Percentiles rank a stretch among this genome's conserved stretches.
These are phyloP conservation scores for Globisporangium cylindrosporum DNA, from an alignment of 352 stramenopile genomes.

Conservation along the genomic window DNA sequence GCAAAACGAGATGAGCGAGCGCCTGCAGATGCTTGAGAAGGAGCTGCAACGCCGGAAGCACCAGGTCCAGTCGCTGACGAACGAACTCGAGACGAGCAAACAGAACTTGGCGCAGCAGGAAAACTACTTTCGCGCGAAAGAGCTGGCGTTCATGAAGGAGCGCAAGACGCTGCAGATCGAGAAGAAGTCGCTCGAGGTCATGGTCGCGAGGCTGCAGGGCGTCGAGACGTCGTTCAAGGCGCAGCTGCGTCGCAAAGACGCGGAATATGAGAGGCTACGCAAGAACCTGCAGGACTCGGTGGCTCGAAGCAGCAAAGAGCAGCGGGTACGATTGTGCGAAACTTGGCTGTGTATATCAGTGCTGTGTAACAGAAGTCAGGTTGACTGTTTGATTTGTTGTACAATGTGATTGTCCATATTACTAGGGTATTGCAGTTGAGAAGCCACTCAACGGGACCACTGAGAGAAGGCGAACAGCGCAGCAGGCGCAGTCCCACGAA, in stretches of 20 bases:
- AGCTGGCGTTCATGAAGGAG: slow-evolving; percentile 46
- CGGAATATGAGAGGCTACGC: slow-evolving; percentile 68
- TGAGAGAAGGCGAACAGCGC: slow-evolving; percentile 33
- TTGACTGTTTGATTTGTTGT: not conserved
- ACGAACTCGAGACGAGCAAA: slow-evolving; percentile 46
- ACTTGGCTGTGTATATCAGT: not conserved
- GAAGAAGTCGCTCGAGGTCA: slow-evolving; percentile 67
- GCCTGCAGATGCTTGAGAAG: slow-evolving; percentile 37
- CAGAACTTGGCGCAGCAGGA: slow-evolving; percentile 54
- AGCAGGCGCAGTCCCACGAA: slow-evolving; percentile 44
- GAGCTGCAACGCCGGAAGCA: slow-evolving; percentile 52
- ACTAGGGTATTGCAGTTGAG: slow-evolving; percentile 39
- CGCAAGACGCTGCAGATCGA: slow-evolving; percentile 52
- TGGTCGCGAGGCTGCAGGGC: slow-evolving; percentile 48
- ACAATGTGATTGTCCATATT: not conserved
- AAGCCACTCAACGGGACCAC: slow-evolving; percentile 42
- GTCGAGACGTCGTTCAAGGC: slow-evolving; percentile 75
- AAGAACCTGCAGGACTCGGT: slow-evolving; percentile 67
- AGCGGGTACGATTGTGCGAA: slow-evolving; percentile 30
- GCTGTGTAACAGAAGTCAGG: no score
- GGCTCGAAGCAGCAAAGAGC: slow-evolving; percentile 50
- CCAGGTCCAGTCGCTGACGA: slow-evolving; percentile 37
- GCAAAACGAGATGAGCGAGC: slow-evolving; percentile 52
- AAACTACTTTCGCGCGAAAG: slow-evolving; percentile 62
- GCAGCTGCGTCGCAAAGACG: slow-evolving; percentile 69